These are phyloP conservation scores for Sodiomyces alkalinus DNA, from an alignment of 2,329 filamentous ascomycete genomes.

Conservation along the genomic window DNA sequence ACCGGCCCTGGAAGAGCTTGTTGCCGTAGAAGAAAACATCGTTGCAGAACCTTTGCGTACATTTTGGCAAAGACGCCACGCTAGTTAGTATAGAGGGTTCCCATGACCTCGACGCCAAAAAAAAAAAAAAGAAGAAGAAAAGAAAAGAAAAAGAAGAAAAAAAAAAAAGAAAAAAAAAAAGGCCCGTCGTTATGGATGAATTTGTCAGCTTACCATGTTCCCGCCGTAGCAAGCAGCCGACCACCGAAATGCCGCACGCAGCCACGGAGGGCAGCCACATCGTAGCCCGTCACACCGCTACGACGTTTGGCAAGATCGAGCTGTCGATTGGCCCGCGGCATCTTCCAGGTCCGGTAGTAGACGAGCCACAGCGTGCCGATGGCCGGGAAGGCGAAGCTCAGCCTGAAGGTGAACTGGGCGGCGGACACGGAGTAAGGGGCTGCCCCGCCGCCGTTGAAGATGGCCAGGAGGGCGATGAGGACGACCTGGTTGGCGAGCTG, in stretches of 20 bases:
- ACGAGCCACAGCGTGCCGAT: slow-evolving; percentile 86
- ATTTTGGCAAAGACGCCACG: too few relatives aligned
- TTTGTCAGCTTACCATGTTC: too few relatives aligned
- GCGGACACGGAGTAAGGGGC: slow-evolving; percentile 62
- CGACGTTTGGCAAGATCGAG: slow-evolving; percentile 74
- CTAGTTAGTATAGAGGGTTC: too few relatives aligned
- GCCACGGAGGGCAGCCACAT: slow-evolving; percentile 64
- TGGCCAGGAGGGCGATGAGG: slow-evolving; percentile 71
- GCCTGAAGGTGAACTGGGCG: slow-evolving; percentile 79
- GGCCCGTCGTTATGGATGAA: too few relatives aligned
- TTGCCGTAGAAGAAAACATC: slow-evolving; percentile 99
- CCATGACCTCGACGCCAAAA: too few relatives aligned
- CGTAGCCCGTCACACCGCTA: slow-evolving; percentile 68
- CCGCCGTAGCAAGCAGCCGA: slow-evolving; percentile 72
- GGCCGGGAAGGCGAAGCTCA: slow-evolving; percentile 85
- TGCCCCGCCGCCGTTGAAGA: slow-evolving; percentile 37
- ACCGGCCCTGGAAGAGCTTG: slow-evolving; percentile 90
- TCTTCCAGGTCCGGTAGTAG: slow-evolving; percentile 92
- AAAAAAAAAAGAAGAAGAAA: too few relatives aligned
- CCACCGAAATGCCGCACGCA: slow-evolving; percentile 75
- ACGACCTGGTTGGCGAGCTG: slow-evolving; percentile 89
- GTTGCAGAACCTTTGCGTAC: too few relatives aligned
- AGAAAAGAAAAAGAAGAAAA: too few relatives aligned
- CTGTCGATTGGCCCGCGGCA: slow-evolving; percentile 76
- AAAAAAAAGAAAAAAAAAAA: too few relatives aligned